Percentiles rank a stretch among this genome's conserved stretches.
Evolutionary conservation across 805 yeast species (phyloP).

Genomic region (Lipomyces spencermartinsiae): DNA sequence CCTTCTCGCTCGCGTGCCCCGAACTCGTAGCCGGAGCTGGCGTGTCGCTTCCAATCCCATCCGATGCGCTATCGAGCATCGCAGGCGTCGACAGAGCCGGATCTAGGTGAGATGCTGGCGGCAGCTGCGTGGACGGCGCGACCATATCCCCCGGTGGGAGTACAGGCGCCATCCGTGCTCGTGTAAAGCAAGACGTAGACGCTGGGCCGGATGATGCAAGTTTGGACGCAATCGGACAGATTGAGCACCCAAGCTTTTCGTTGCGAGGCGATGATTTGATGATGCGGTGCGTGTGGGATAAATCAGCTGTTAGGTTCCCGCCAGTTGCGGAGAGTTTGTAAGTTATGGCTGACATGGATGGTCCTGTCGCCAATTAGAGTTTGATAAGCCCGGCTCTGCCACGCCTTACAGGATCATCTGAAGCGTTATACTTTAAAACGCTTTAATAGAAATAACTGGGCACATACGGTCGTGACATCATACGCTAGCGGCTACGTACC

Average conservation of each 20-base stretch:
- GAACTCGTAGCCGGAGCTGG: background rate
- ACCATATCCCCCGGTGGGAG: background rate
- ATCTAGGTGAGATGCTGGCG: background rate
- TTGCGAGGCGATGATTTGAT: background rate
- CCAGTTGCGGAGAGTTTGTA: too few relatives aligned
- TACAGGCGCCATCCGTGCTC: background rate
- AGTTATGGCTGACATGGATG: too few relatives aligned
- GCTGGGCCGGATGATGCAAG: background rate
- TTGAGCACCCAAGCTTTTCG: background rate
- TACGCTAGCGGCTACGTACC: background rate
- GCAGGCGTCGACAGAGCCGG: background rate
- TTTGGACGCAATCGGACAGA: background rate
- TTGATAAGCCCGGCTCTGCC: too few relatives aligned
- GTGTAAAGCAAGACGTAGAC: background rate
- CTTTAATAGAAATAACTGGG: too few relatives aligned
- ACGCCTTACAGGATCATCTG: too few relatives aligned
- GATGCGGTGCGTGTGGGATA: background rate
- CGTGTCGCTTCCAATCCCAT: background rate
- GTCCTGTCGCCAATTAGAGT: too few relatives aligned
- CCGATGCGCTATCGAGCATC: background rate
- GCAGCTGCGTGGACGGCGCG: slow-evolving; percentile 11
- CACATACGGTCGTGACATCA: background rate
- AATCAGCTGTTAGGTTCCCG: background rate
- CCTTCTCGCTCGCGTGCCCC: background rate
- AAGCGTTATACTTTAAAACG: too few relatives aligned